Evolutionary conservation across 2,329 filamentous ascomycete genomes (phyloP), one percentile per base, ranked within the genome.

Genomic region (Microdochium nivale): DNA sequence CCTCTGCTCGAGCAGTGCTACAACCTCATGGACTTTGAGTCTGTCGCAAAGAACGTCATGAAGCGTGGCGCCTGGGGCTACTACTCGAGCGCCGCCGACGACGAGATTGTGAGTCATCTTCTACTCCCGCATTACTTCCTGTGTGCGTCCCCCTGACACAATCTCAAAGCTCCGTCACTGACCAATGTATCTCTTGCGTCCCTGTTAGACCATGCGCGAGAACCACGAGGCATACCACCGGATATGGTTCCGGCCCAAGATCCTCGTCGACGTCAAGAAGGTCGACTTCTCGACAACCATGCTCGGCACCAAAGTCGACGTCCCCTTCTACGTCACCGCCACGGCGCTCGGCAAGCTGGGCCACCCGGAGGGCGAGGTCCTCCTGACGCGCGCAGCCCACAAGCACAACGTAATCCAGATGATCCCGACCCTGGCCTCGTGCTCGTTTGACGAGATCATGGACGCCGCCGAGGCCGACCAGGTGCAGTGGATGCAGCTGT

Each of bases 1-100:
- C 91, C 91, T 0, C 74, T 84, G 47, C 74, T 96, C 54, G 85
- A 88, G 58, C 87, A 95, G 67, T 96, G 90, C 75, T 96, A 91
- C 70, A 96, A 96, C 67, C 72, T 96, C 54, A 81, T 94, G 73
- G 94, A 99, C 71, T 99, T 99, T 67, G 94, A 99, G 76, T 84
- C 89, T 3, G 92, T 97, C 33, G 94, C 94, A 4, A 84, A 86
- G 61, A 77, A 83, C 37, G 83, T 95, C 52, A 96, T 97, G 92
- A 96, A 95, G 80, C 95, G 88, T 74, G 87, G 86, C 1, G 92
- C 92, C 0, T 99, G 94, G 94, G 94, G 88, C 25, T 99, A 99
- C 73, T 99, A 99, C 70, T 96, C 90, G 1, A 94, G 88, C 64
- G 92, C 89, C 52, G 90, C 92, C 0, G 89, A 94, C 64, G 89